Evolutionary conservation across 2,329 filamentous ascomycete genomes (phyloP).

Genomic region (Nemania diffusa): DNA sequence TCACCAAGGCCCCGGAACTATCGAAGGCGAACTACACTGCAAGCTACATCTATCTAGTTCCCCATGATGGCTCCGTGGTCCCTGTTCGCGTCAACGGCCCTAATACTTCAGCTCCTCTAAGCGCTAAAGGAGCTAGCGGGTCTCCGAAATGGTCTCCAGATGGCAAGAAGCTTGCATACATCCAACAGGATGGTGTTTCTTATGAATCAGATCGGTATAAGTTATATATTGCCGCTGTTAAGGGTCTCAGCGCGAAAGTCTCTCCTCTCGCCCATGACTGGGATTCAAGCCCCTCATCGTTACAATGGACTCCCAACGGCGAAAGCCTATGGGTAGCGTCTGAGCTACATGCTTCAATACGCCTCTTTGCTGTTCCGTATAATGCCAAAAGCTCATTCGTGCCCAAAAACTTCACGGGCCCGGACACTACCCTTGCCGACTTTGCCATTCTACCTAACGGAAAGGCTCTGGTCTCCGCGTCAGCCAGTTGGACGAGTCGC

Average conservation of each 20-base stretch:
- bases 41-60: conserved; percentile 34
- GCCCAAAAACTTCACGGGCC: conserved; percentile 32
- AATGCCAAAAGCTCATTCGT: conserved; percentile 30
- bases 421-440: conserved; percentile 28
- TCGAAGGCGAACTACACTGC: conserved; percentile 33
- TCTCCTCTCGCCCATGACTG: conserved; percentile 24
- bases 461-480: conserved; percentile 26
- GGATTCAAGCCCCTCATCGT: conserved; percentile 31
- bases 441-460: conserved; percentile 31
- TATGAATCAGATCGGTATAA: conserved; percentile 33
- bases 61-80: conserved; percentile 29
- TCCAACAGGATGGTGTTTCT: conserved; percentile 29
- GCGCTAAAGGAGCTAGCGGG: conserved; percentile 29
- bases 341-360: conserved; percentile 30
- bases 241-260: conserved; percentile 24
- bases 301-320: conserved; percentile 25
- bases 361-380: conserved; percentile 21
- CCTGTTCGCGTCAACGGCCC: conserved; percentile 32
- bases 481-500: conserved; percentile 34
- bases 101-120: conserved; percentile 18
- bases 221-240: conserved; percentile 24
- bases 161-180: conserved; percentile 31
- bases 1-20: conserved; percentile 33
- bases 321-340: conserved; percentile 28
- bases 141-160: conserved; percentile 33